These are phyloP conservation scores for Echinosophora koreensis DNA, from an alignment of 306 rosid species.

Conservation along the genomic window DNA sequence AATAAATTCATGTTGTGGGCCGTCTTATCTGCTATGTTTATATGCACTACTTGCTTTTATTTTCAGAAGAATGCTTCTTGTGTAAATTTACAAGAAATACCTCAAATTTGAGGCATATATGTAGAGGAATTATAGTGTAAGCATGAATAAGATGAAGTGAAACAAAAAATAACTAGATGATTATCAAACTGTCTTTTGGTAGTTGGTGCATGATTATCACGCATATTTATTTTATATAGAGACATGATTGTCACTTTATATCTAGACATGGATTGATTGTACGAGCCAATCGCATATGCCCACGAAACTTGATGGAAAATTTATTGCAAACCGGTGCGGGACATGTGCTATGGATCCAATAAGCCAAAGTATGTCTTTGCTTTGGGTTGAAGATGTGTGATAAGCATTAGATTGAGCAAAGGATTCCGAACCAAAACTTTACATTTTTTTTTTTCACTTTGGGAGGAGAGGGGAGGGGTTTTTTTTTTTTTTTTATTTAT, in stretches of 20 bases:
- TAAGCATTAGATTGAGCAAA: neutral
- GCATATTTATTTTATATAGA: no score
- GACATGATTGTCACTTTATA: no score
- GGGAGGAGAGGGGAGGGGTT: no score
- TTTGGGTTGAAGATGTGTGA: neutral
- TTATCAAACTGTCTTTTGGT: neutral
- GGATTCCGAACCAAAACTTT: slow-evolving; percentile 3
- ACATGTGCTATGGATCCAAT: neutral
- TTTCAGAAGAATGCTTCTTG: no score
- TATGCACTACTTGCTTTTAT: neutral
- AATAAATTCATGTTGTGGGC: neutral
- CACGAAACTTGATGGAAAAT: neutral
- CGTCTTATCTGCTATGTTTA: neutral
- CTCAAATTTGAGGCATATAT: neutral
- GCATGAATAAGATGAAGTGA: no score
- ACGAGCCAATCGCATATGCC: neutral
- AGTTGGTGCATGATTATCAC: no score
- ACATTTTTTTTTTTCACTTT: neutral
- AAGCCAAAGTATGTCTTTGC: neutral
- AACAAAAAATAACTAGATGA: no score
- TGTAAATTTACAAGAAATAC: no score
- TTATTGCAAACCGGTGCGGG: slow-evolving; percentile 19
- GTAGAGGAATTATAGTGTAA: neutral
- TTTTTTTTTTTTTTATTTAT: no score
- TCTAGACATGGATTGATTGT: no score